Conservation (phyloP, 345 rosid species). For the Eucalyptus cloeziana region DNA sequence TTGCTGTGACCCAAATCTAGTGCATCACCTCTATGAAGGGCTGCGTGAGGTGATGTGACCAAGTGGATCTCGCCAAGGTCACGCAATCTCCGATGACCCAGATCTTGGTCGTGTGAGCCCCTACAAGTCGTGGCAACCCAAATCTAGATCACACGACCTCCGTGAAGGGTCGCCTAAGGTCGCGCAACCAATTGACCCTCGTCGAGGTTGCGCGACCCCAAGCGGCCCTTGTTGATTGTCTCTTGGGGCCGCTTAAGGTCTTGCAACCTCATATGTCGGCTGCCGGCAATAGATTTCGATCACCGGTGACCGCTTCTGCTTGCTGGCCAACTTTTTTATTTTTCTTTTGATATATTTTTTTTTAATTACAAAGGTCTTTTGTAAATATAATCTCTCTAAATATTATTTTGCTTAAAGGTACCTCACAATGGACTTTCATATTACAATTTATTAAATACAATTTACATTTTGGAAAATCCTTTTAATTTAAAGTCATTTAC, state of each 20-base stretch:
- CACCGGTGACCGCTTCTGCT: fast-evolving
- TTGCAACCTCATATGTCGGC: fast-evolving
- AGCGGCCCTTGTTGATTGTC: fast-evolving
- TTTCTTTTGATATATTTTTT: no score
- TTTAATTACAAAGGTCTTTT: no score
- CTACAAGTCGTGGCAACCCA: fast-evolving
- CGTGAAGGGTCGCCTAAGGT: fast-evolving
- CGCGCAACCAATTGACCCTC: fast-evolving
- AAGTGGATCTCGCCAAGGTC: fast-evolving
- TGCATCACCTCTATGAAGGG: fast-evolving
- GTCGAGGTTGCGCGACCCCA: no score
- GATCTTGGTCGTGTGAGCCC: fast-evolving
- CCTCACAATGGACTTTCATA: no score
- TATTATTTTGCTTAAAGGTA: no score
- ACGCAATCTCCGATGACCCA: fast-evolving
- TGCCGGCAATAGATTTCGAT: fast-evolving
- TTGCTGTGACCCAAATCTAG: fast-evolving
- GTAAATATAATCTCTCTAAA: no score
- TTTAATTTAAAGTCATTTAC: no score
- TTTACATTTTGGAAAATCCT: no score
- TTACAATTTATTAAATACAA: no score
- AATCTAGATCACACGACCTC: no score
- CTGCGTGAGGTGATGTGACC: fast-evolving
- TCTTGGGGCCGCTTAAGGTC: fast-evolving
- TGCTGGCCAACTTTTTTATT: no score